Conservation (phyloP, 2,329 filamentous ascomycete species). For the Penicillium griseofulvum region DNA sequence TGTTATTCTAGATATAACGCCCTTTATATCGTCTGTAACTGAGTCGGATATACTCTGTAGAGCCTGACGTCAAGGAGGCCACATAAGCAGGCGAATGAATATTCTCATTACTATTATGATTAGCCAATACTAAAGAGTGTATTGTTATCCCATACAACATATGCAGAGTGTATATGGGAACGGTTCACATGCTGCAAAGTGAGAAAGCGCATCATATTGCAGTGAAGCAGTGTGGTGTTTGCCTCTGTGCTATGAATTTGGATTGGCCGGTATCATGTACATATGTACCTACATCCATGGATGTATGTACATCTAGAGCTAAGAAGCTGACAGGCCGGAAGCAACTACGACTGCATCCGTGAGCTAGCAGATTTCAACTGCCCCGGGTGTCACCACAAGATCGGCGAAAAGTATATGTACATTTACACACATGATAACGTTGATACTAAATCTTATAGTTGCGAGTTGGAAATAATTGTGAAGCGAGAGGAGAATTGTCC, state of each 20-base stretch:
- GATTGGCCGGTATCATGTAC: not conserved
- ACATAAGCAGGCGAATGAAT: no score
- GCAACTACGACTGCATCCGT: not conserved
- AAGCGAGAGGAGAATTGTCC: conserved; percentile 43
- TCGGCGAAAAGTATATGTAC: not conserved
- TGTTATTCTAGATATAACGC: not conserved
- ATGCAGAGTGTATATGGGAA: not conserved
- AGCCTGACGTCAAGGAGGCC: not conserved
- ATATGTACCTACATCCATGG: not conserved
- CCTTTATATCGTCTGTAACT: not conserved
- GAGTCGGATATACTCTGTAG: not conserved
- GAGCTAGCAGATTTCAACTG: not conserved
- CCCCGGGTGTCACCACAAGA: not conserved
- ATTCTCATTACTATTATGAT: not conserved
- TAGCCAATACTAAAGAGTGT: not conserved
- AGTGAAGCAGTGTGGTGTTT: not conserved
- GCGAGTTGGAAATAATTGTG: conserved; percentile 1
- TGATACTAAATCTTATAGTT: not conserved
- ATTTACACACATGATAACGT: not conserved
- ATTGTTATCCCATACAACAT: not conserved
- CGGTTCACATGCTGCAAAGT: not conserved
- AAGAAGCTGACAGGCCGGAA: conserved; percentile 1
- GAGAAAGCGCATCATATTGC: not conserved
- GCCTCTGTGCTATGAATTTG: not conserved
- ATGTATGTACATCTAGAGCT: not conserved